Evolutionary conservation across 306 rosid species (phyloP).

Genomic region (Morella rubra): DNA sequence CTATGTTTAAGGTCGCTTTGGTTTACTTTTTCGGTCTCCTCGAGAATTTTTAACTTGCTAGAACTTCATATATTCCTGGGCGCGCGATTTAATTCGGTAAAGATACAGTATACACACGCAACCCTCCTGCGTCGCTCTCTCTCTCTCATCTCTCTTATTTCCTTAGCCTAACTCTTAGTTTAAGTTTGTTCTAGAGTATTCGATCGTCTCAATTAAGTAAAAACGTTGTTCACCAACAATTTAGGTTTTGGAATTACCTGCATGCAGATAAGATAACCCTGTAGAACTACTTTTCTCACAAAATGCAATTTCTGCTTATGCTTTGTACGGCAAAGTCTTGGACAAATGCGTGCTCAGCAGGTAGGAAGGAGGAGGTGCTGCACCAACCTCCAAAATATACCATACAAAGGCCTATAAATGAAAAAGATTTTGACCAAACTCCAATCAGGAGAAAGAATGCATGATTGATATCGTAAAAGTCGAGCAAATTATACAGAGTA

Average conservation of each 20-base stretch:
- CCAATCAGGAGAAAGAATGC: conserved; percentile 7
- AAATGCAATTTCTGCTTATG: background rate
- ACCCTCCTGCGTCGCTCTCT: background rate
- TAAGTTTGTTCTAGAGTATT: background rate
- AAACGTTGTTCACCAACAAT: background rate
- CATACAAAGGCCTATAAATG: background rate
- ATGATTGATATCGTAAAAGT: background rate
- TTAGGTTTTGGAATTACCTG: background rate
- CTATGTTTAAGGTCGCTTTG: background rate
- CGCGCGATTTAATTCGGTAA: no score
- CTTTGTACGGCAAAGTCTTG: background rate
- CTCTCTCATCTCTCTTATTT: background rate
- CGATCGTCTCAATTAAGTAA: background rate
- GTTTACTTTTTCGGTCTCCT: background rate
- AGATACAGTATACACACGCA: background rate
- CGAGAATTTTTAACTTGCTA: background rate
- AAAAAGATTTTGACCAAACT: background rate
- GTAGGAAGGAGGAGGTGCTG: no score
- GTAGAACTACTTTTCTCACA: background rate
- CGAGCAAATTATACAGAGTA: background rate
- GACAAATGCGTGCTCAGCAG: background rate
- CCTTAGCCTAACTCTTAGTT: background rate
- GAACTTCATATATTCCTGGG: background rate
- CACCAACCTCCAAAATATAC: no score
- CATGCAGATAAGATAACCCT: background rate